Conservation (phyloP, 2,329 filamentous ascomycete genomes). For the Ceratocystis cacaofunesta region DNA sequence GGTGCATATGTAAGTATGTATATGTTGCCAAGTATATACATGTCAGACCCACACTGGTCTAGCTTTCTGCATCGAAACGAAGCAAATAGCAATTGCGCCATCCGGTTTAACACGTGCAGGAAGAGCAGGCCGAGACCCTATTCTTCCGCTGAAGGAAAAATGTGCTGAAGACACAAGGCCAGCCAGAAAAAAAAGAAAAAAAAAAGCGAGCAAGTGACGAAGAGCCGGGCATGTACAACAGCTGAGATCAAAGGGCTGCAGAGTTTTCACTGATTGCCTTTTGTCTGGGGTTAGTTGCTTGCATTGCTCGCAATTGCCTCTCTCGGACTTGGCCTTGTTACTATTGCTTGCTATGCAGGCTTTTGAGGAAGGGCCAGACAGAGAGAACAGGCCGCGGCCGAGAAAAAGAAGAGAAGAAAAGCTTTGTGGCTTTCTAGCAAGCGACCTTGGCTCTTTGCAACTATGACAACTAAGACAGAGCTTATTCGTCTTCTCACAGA, state of each 20-base stretch:
- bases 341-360: neutral
- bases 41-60: neutral
- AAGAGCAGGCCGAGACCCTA: neutral
- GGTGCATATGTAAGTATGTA: too few species aligned
- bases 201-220: neutral
- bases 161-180: neutral
- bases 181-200: neutral
- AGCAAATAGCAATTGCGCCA: constrained; percentile 1
- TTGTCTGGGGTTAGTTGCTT: neutral
- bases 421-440: too few species aligned
- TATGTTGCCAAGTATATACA: neutral
- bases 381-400: neutral
- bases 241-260: neutral
- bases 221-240: neutral
- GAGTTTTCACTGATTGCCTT: neutral
- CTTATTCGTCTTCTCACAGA: too few species aligned
- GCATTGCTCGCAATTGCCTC: neutral
- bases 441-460: too few species aligned
- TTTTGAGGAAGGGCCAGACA: neutral
- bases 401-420: neutral
- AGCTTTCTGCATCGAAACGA: neutral
- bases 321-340: neutral
- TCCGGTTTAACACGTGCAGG: neutral
- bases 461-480: too few species aligned
- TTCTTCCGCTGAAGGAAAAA: neutral